These are phyloP conservation scores for Xylaria nigripes DNA, from an alignment of 495 filamentous ascomycete species.

Conservation along the genomic window DNA sequence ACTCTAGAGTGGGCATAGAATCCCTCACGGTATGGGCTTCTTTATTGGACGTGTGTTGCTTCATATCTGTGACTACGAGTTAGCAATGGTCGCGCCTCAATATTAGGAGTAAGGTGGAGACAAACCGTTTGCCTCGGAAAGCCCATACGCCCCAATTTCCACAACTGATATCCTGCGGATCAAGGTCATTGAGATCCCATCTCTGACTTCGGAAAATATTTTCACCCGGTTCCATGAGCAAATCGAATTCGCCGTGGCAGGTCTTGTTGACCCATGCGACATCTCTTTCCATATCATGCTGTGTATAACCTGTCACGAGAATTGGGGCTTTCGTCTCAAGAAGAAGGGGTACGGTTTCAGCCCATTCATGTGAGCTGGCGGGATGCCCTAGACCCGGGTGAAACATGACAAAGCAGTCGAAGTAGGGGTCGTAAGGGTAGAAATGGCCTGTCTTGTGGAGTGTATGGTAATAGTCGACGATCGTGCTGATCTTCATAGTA, in stretches of 20 bases:
- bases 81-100: neutral
- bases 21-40: neutral
- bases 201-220: slow-evolving; percentile 89
- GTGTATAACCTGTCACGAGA: slow-evolving; percentile 89
- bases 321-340: slow-evolving; percentile 93
- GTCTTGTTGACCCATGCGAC: slow-evolving; percentile 79
- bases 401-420: slow-evolving; percentile 93
- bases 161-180: slow-evolving; percentile 88
- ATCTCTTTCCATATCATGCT: slow-evolving; percentile 88
- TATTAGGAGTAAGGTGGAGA: slow-evolving; percentile 12
- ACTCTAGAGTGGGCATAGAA: neutral
- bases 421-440: slow-evolving; percentile 92
- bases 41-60: slow-evolving; percentile 40
- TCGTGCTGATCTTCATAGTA: slow-evolving; percentile 90
- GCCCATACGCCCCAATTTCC: slow-evolving; percentile 97
- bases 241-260: slow-evolving; percentile 79
- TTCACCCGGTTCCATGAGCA: slow-evolving; percentile 85
- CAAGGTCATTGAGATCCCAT: slow-evolving; percentile 94
- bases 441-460: slow-evolving; percentile 84
- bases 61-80: slow-evolving; percentile 45
- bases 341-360: slow-evolving; percentile 76
- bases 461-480: slow-evolving; percentile 96
- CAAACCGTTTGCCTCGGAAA: slow-evolving; percentile 93
- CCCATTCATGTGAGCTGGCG: slow-evolving; percentile 86
- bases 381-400: slow-evolving; percentile 95